Percentiles rank a stretch among this genome's conserved stretches.
phyloP scores from a whole-genome alignment of 345 rosid genomes.

The Citrus australasica region DNA sequence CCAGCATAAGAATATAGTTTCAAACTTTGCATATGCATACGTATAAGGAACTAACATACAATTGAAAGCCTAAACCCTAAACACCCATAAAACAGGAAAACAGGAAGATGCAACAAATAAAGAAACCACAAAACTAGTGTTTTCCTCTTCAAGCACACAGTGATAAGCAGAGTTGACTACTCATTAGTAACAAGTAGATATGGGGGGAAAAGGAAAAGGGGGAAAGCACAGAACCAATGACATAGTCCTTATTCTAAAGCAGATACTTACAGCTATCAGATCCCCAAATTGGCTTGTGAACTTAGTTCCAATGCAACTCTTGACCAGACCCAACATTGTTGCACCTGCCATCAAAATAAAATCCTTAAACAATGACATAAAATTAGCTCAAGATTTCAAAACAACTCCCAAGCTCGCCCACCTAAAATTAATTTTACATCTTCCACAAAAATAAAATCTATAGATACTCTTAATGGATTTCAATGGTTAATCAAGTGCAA shows the following conservation, averaged over 20 bases:
- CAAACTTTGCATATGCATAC: background rate
- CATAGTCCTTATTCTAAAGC: background rate
- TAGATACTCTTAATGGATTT: background rate
- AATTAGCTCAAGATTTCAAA: background rate
- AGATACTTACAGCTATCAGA: conserved; percentile 79
- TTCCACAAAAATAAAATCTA: background rate
- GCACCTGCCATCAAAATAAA: conserved; percentile 42
- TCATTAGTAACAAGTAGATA: background rate
- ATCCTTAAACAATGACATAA: background rate
- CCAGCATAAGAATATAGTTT: background rate
- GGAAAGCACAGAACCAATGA: background rate
- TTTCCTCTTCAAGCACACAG: background rate
- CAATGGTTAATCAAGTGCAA: background rate
- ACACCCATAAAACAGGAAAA: background rate
- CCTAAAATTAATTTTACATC: background rate
- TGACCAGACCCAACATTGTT: conserved; percentile 67
- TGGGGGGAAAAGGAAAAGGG: background rate
- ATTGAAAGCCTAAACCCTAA: background rate
- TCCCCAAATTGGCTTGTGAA: conserved; percentile 96
- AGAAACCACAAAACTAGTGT: background rate
- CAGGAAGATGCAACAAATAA: background rate
- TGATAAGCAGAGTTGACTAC: background rate
- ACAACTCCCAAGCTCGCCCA: background rate
- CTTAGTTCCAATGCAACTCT: conserved; percentile 95
- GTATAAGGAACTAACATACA: background rate